A percentile compares a stretch with the other conserved stretches of the same genome.
These are phyloP conservation scores for Buddleja alternifolia DNA, from an alignment of 257 asterid species.

Conservation along the genomic window DNA sequence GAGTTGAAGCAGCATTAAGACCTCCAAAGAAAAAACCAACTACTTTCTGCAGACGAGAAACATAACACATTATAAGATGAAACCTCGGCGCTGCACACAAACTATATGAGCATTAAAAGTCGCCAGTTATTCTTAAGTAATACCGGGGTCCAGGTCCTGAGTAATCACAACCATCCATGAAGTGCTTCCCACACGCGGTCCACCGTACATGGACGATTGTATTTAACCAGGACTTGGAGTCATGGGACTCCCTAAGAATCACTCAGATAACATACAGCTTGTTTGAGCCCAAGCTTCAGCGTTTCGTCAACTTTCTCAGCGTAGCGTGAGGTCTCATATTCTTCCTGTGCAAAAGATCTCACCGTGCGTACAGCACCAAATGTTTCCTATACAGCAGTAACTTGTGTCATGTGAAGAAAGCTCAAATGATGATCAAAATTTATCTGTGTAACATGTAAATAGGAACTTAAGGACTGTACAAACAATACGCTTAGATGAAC, in stretches of 20 bases:
- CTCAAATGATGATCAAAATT: neutral
- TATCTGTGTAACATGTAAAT: neutral
- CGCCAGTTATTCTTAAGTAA: no score
- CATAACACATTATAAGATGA: conserved; percentile 18
- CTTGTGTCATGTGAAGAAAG: conserved; percentile 19
- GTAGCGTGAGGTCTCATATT: conserved; percentile 66
- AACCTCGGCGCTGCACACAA: conserved; percentile 9
- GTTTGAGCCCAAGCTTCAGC: conserved; percentile 77
- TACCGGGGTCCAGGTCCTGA: no score
- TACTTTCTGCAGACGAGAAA: conserved; percentile 53
- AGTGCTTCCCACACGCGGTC: no score
- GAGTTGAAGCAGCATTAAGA: conserved; percentile 75
- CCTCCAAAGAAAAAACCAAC: conserved; percentile 80
- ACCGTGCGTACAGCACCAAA: conserved; percentile 90
- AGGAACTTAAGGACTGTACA: conserved; percentile 8
- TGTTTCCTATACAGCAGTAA: conserved; percentile 57
- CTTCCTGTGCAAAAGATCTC: conserved; percentile 89
- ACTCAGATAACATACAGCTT: conserved; percentile 64
- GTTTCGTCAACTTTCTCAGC: conserved; percentile 89
- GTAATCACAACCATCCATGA: no score
- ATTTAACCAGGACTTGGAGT: no score
- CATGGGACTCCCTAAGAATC: no score
- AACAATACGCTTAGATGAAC: conserved; percentile 8
- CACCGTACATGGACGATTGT: no score
- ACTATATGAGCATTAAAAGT: neutral